These are phyloP conservation scores for Fagopyrum homotropicum DNA, from an alignment of 148 eudicot species.

Conservation along the genomic window DNA sequence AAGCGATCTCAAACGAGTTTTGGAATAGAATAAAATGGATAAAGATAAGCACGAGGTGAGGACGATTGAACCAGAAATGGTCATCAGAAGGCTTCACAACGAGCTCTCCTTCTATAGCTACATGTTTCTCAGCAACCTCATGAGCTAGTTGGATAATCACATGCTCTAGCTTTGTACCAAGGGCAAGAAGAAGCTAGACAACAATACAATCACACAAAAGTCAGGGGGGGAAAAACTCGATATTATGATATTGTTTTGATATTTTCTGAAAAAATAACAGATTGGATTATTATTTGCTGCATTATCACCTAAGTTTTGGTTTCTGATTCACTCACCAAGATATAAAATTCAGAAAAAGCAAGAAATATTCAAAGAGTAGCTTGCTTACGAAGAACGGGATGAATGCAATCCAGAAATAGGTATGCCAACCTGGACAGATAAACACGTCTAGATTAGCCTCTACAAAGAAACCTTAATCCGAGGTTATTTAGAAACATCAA, in stretches of 20 bases:
- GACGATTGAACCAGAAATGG: slow-evolving; percentile 71
- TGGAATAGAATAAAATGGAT: slow-evolving; percentile 73
- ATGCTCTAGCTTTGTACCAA: slow-evolving; percentile 80
- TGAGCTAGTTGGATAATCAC: slow-evolving; percentile 53
- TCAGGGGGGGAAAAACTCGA: neutral
- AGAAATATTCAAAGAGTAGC: neutral
- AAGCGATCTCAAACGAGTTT: slow-evolving; percentile 76
- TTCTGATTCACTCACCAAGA: neutral
- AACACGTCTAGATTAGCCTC: slow-evolving; percentile 7
- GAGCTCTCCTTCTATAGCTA: slow-evolving; percentile 57
- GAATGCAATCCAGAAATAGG: slow-evolving; percentile 95
- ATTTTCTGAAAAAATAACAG: neutral
- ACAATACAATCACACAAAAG: neutral
- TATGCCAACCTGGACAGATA: slow-evolving; percentile 79
- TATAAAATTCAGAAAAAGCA: neutral
- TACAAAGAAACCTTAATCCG: neutral
- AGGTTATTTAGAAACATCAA: neutral
- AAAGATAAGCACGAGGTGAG: slow-evolving; percentile 45
- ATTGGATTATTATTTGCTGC: neutral
- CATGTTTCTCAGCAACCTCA: slow-evolving; percentile 72
- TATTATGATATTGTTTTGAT: neutral
- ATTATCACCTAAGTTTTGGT: neutral
- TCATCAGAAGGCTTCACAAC: slow-evolving; percentile 70
- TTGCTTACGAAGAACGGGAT: slow-evolving; percentile 54
- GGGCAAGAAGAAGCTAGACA: slow-evolving; percentile 59